Evolutionary conservation across 371 early-diverging fungal genomes (phyloP).

Genomic region (Blakeslea trispora): DNA sequence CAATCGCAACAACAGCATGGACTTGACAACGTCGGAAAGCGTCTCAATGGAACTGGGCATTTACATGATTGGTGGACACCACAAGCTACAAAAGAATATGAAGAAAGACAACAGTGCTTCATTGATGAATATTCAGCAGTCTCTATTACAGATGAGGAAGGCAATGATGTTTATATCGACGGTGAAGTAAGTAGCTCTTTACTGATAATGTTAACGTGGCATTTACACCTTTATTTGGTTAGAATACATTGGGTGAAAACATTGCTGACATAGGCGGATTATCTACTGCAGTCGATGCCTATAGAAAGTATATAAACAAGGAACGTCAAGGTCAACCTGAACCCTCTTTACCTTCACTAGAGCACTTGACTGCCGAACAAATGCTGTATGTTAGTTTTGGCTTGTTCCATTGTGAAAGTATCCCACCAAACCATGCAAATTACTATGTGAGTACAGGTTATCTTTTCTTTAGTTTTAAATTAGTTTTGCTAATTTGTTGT

Average conservation of each 20-base stretch:
- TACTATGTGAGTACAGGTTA: neutral
- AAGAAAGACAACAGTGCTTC: slow-evolving; percentile 58
- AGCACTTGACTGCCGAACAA: slow-evolving; percentile 37
- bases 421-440: neutral
- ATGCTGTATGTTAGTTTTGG: slow-evolving; percentile 52
- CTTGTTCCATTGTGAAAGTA: slow-evolving; percentile 43
- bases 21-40: slow-evolving; percentile 50
- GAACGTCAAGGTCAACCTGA: neutral
- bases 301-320: slow-evolving; percentile 1
- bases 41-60: slow-evolving; percentile 44
- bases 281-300: slow-evolving; percentile 31
- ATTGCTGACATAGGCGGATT: slow-evolving; percentile 77
- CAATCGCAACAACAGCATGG: slow-evolving; percentile 31
- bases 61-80: slow-evolving; percentile 66
- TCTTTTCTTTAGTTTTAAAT: slow-evolving; percentile 8
- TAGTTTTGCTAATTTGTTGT: no score
- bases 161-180: slow-evolving; percentile 36
- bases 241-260: slow-evolving; percentile 67
- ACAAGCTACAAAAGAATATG: slow-evolving; percentile 45
- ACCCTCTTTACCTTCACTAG: slow-evolving; percentile 45
- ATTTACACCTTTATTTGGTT: no score
- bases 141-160: slow-evolving; percentile 27
- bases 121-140: slow-evolving; percentile 63
- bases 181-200: slow-evolving; percentile 46
- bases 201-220: no score